phyloP scores from a whole-genome alignment of 1,284 basidiomycete genomes.

The Rhodotorula sp. region DNA sequence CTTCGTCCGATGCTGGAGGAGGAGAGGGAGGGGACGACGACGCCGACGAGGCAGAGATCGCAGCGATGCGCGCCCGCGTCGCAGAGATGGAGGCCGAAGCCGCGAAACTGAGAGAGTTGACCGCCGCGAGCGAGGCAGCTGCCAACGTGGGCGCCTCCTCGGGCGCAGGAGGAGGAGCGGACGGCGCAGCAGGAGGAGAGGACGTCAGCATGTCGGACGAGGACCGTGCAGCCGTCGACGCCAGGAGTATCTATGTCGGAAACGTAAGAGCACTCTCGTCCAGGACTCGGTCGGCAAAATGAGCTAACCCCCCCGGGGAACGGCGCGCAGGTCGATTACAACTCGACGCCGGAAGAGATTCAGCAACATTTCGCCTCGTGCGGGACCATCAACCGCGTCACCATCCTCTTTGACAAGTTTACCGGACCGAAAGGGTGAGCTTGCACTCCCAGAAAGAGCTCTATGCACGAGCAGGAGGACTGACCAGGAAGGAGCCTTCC shows the following conservation, averaged over 20 bases:
- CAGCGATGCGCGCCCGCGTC: constrained; percentile 41
- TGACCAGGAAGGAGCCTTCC: neutral
- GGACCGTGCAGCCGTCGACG: constrained; percentile 67
- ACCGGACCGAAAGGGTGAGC: constrained; percentile 97
- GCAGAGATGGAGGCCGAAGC: constrained; percentile 87
- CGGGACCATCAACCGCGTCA: constrained; percentile 97
- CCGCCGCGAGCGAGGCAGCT: constrained; percentile 52
- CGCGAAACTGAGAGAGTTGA: constrained; percentile 82
- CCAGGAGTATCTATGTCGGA: constrained; percentile 90
- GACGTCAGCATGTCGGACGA: constrained; percentile 49
- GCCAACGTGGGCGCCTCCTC: neutral
- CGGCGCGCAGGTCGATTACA: constrained; percentile 82
- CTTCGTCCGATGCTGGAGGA: neutral
- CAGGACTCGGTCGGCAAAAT: neutral
- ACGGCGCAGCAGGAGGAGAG: constrained; percentile 3
- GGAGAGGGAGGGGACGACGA: constrained; percentile 22
- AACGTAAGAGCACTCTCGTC: constrained; percentile 66
- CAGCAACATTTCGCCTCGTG: constrained; percentile 97
- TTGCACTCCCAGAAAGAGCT: neutral
- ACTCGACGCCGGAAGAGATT: constrained; percentile 96
- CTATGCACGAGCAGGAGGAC: neutral
- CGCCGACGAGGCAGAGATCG: constrained; percentile 35
- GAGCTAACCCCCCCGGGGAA: neutral
- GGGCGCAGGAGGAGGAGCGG: neutral
- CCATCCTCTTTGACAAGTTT: constrained; percentile 99